Evolutionary conservation across 2,329 filamentous ascomycete species (phyloP).

Genomic region (Rutstroemia sp.): DNA sequence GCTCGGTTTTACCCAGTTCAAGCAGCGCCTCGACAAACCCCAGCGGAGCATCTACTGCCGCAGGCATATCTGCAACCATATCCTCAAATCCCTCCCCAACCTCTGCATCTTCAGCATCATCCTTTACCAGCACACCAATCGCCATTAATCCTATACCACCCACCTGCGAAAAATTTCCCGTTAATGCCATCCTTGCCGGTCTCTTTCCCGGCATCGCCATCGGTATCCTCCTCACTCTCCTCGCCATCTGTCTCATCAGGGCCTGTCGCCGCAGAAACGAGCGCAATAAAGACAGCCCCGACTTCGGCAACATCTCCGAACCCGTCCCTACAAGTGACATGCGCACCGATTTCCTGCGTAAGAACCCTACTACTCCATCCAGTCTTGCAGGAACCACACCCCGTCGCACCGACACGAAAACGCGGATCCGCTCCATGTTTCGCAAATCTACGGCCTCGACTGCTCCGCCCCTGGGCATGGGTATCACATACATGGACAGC

Average conservation of each 20-base stretch:
- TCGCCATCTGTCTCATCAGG: slow-evolving; percentile 33
- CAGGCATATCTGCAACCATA: background rate
- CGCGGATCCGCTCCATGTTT: slow-evolving; percentile 24
- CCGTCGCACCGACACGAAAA: slow-evolving; percentile 10
- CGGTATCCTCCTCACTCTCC: slow-evolving; percentile 37
- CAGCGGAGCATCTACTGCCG: background rate
- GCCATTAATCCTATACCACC: slow-evolving; percentile 5
- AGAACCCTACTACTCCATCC: slow-evolving; percentile 20
- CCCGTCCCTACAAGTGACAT: slow-evolving; percentile 43
- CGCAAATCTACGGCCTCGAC: slow-evolving; percentile 15
- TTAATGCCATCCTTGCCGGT: background rate
- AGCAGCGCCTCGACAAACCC: background rate
- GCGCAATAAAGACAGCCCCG: slow-evolving; percentile 31
- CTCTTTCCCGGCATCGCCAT: slow-evolving; percentile 42
- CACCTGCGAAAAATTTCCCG: slow-evolving; percentile 23
- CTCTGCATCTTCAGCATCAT: slow-evolving; percentile 3
- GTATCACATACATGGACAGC: background rate
- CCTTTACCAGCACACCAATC: background rate
- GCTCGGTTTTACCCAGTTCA: slow-evolving; percentile 17
- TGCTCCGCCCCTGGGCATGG: background rate
- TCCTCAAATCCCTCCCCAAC: slow-evolving; percentile 18
- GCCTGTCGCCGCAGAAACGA: slow-evolving; percentile 17
- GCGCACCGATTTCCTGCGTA: slow-evolving; percentile 47
- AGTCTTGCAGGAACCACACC: slow-evolving; percentile 7
- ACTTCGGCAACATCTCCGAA: slow-evolving; percentile 41